phyloP scores from a whole-genome alignment of 306 rosid genomes.

The Vigna mungo region DNA sequence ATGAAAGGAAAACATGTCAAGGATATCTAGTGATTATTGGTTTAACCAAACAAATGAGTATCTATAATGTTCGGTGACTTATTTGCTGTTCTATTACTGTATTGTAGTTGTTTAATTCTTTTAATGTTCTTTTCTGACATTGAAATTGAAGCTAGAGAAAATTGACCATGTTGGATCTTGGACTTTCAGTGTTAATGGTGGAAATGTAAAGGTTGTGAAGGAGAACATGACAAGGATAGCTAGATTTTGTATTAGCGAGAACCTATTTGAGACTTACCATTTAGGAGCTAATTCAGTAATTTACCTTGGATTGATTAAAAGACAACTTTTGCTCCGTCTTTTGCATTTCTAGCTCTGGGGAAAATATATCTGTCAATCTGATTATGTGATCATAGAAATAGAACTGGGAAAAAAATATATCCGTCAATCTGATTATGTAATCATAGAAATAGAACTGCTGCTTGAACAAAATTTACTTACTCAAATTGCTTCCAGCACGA shows the following conservation, averaged over 20 bases:
- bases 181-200: slow-evolving; percentile 1
- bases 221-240: slow-evolving; percentile 4
- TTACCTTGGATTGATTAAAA: not conserved
- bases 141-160: slow-evolving; percentile 23
- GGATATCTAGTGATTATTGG: slow-evolving; percentile 25
- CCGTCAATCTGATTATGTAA: not conserved
- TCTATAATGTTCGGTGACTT: not conserved
- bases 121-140: slow-evolving; percentile 5
- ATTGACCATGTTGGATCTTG: slow-evolving; percentile 31
- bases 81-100: slow-evolving; percentile 29
- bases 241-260: slow-evolving; percentile 1
- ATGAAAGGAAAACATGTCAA: not conserved
- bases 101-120: slow-evolving; percentile 37
- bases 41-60: not conserved
- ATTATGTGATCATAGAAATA: too few relatives aligned
- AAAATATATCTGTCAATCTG: too few relatives aligned
- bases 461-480: not conserved
- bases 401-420: not conserved
- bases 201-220: not conserved
- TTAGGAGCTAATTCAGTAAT: not conserved
- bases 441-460: slow-evolving; percentile 18
- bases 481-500: not conserved
- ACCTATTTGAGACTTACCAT: not conserved
- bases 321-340: not conserved
- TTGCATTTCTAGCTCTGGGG: not conserved